A percentile compares a stretch with the other conserved stretches of the same genome.
Conservation (phyloP, 352 stramenopile species). For the Phytophthora pseudosyringae region DNA sequence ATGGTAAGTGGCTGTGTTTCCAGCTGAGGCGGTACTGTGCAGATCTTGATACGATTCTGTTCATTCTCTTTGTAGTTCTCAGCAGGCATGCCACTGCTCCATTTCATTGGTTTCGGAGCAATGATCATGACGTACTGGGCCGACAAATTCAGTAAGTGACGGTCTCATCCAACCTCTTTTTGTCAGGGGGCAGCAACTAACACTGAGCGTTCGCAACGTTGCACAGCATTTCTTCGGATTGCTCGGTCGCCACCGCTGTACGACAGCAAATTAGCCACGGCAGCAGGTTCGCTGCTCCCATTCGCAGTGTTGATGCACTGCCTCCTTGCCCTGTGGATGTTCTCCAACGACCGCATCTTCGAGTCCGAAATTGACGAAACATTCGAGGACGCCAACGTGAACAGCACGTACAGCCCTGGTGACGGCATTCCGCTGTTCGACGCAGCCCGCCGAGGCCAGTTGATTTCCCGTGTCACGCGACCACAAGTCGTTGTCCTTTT, state of each 20-base stretch:
- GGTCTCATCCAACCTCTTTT: not conserved
- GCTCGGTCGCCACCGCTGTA: constrained; percentile 73
- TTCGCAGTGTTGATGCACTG: constrained; percentile 81
- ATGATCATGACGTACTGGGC: constrained; percentile 88
- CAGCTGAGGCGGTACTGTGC: not conserved
- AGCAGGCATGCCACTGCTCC: constrained; percentile 79
- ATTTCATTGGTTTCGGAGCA: constrained; percentile 72
- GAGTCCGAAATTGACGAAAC: constrained; percentile 53
- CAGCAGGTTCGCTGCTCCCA: constrained; percentile 65
- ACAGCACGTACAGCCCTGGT: constrained; percentile 34
- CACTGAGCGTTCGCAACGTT: not conserved
- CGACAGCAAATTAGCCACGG: constrained; percentile 68
- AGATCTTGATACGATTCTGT: not conserved
- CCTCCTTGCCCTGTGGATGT: constrained; percentile 86
- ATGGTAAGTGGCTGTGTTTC: constrained; percentile 43
- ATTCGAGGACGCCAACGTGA: constrained; percentile 5
- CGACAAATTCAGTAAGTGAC: constrained; percentile 82
- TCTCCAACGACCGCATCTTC: constrained; percentile 88
- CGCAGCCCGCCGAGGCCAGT: constrained; percentile 41
- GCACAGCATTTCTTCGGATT: constrained; percentile 67
- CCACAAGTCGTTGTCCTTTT: constrained; percentile 83
- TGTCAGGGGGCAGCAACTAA: not conserved
- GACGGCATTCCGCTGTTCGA: constrained; percentile 72
- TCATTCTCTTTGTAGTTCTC: constrained; percentile 57
- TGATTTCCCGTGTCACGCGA: constrained; percentile 67